A percentile compares a stretch with the other conserved stretches of the same genome.
Evolutionary conservation across 495 filamentous ascomycete genomes (phyloP).

Genomic region (Neurospora sp.): DNA sequence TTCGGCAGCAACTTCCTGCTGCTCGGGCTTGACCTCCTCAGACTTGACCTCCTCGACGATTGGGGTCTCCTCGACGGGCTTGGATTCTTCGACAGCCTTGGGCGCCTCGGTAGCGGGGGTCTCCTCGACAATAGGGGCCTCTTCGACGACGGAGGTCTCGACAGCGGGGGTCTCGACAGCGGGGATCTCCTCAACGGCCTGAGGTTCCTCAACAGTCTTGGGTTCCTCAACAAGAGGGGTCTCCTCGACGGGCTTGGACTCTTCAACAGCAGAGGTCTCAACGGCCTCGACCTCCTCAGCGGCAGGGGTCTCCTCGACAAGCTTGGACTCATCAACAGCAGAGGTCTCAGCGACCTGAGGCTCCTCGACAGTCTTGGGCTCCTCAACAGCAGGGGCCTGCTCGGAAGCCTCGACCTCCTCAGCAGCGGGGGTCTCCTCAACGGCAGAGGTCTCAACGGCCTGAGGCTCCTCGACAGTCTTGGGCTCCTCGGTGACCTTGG

Average conservation of each 20-base stretch:
- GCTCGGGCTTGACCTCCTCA: constrained; percentile 1
- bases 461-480: constrained; percentile 4
- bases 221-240: neutral
- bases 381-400: too few relatives aligned
- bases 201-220: neutral
- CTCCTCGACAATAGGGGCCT: constrained; percentile 2
- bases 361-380: neutral
- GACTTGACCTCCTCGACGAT: constrained; percentile 1
- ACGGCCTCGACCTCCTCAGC: neutral
- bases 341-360: neutral
- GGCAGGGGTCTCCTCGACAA: constrained; percentile 5
- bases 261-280: too few relatives aligned
- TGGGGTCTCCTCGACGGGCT: constrained; percentile 1
- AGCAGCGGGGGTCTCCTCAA: constrained; percentile 1
- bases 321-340: neutral
- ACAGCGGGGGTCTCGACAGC: neutral
- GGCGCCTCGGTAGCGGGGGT: constrained; percentile 2
- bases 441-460: neutral
- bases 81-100: constrained; percentile 4
- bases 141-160: neutral
- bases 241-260: neutral
- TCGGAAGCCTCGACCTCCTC: neutral
- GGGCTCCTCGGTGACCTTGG: neutral
- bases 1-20: neutral
- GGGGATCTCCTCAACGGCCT: constrained; percentile 1